phyloP scores from a whole-genome alignment of 2,329 filamentous ascomycete genomes.

The Arthrobotrys sinensis region DNA sequence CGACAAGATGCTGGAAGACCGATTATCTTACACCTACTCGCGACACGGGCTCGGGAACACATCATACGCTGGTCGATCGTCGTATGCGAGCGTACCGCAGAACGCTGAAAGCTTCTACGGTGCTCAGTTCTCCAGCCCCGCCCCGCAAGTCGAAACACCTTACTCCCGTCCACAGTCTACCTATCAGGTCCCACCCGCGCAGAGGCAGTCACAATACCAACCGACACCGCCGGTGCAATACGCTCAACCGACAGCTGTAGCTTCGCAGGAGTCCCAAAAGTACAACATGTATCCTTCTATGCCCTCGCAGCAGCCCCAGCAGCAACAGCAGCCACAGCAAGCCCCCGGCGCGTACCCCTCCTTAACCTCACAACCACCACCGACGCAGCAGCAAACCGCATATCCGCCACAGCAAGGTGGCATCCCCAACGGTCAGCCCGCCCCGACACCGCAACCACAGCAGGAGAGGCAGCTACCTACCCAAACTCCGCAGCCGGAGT shows the following conservation, averaged over 20 bases:
- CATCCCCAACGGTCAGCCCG: conserved; percentile 62
- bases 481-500: conserved; percentile 61
- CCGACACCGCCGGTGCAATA: conserved; percentile 70
- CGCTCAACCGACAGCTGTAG: conserved; percentile 69
- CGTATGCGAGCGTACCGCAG: conserved; percentile 80
- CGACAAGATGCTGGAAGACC: conserved; percentile 96
- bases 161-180: conserved; percentile 66
- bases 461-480: conserved; percentile 40
- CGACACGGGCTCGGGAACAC: conserved; percentile 79
- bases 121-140: conserved; percentile 69
- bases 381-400: conserved; percentile 63
- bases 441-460: conserved; percentile 63
- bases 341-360: conserved; percentile 65
- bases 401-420: conserved; percentile 65
- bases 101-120: conserved; percentile 84
- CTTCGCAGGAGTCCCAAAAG: conserved; percentile 67
- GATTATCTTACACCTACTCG: conserved; percentile 90
- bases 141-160: conserved; percentile 66
- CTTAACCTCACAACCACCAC: conserved; percentile 64
- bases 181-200: conserved; percentile 66
- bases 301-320: conserved; percentile 67
- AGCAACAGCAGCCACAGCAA: conserved; percentile 64
- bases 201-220: conserved; percentile 66
- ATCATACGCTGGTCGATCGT: conserved; percentile 63
- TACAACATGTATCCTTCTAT: conserved; percentile 66